Base-by-base conservation (phyloP, 2,329 filamentous ascomycete species). In the Cladorrhinum sp. region DNA sequence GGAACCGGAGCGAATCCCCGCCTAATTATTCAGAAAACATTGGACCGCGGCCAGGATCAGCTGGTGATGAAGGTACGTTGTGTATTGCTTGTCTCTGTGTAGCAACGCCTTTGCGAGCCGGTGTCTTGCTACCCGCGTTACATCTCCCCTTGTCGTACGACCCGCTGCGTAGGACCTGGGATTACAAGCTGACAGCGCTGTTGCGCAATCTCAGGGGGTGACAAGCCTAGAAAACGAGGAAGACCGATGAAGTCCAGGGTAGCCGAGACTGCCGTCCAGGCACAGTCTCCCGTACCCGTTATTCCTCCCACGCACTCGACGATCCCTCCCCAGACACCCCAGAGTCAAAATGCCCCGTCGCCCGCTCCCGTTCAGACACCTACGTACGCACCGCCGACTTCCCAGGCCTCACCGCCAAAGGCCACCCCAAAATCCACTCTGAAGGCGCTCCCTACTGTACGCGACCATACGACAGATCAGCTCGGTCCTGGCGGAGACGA, bases 381-480 rank as follows among this genome's bases (percentile, higher is more conserved):
- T 53, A 73, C 72, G 54, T 79, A 78, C 64, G 67, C 75, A 29
- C 52, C 52, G 18, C 71, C n/a, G n/a, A n/a, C 77, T 2, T 67
- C 73, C 18, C 76, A 72, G 76, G 64, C 72, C 3, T 75, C 85
- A 73, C 91, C 92, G 16, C 86, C 90, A 22, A 95, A 93, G 75
- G 84, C 88, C 2, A 92, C 92, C 2, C 90, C 91, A 4, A 96
- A 96, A 77, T 82, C 86, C 9, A 91, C 93, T 8, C 82, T 98
- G 68, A 99, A 99, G 77, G 95, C 95, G 0, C 81, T 99, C 49
- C 95, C 95, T 2, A 98, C 95, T 3, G 95, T 98, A 13, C 84
- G 95, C 75, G 95, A 99, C 71, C 95, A 99, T 74, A 99, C 95
- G 2, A 98, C 93, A 16, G 93, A 98, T 73, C 93, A 98, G 74